Percentiles rank a stretch among this genome's conserved stretches.
Conservation (phyloP, 2,329 filamentous ascomycete genomes). For the Beauveria sp. region DNA sequence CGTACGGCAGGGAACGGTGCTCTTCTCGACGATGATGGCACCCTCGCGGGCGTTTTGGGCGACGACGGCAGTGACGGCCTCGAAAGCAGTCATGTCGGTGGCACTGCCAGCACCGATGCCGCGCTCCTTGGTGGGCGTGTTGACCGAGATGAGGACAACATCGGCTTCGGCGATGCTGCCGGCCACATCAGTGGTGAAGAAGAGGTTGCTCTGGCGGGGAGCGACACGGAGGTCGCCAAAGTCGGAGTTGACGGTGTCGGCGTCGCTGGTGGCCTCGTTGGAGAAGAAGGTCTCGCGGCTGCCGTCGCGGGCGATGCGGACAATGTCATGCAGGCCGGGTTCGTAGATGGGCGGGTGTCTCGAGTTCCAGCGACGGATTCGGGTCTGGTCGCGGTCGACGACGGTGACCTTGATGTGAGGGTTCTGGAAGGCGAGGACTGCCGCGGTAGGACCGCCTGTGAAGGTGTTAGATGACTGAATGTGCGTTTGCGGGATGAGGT, state of each 20-base stretch:
- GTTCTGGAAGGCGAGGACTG: constrained; percentile 67
- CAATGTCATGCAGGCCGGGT: constrained; percentile 60
- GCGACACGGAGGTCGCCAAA: constrained; percentile 28
- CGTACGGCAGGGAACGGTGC: constrained; percentile 69
- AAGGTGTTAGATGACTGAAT: neutral
- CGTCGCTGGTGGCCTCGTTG: constrained; percentile 28
- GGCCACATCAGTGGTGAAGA: constrained; percentile 64
- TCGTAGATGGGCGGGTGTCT: constrained; percentile 69
- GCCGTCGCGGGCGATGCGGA: constrained; percentile 56
- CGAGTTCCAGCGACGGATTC: constrained; percentile 69
- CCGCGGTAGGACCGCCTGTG: constrained; percentile 64
- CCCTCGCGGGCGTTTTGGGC: constrained; percentile 58
- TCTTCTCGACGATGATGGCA: constrained; percentile 75
- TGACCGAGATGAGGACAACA: constrained; percentile 68
- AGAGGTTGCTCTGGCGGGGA: constrained; percentile 54
- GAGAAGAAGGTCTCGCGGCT: constrained; percentile 35
- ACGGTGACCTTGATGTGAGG: constrained; percentile 64
- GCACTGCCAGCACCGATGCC: constrained; percentile 64
- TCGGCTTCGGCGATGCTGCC: constrained; percentile 59
- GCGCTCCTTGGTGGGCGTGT: constrained; percentile 68
- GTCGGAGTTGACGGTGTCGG: constrained; percentile 22
- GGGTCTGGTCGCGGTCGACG: constrained; percentile 59
- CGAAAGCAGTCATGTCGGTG: constrained; percentile 65
- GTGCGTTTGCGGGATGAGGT: neutral
- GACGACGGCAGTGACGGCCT: constrained; percentile 60